Conservation (phyloP, 257 asterid species). For the Forsythia suspensa region DNA sequence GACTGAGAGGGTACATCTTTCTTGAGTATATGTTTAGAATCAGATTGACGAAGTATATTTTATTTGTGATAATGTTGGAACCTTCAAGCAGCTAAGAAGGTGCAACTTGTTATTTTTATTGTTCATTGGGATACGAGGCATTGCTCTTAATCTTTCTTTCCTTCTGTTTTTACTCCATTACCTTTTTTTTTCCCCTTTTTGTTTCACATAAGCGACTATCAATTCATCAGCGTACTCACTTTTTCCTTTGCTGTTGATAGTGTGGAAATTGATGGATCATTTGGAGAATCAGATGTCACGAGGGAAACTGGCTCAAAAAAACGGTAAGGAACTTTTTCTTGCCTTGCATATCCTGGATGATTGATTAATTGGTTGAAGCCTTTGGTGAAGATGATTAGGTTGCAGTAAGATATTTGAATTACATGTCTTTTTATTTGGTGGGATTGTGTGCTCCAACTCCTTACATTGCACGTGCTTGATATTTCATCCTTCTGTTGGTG, state of each 20-base stretch:
- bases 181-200: background rate
- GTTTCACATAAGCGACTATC: background rate
- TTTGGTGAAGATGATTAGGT: too few species aligned
- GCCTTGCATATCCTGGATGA: background rate
- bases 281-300: constrained; percentile 59
- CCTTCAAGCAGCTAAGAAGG: background rate
- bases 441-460: background rate
- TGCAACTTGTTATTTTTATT: background rate
- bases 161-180: too few species aligned
- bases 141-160: background rate
- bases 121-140: background rate
- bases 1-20: background rate
- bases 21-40: background rate
- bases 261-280: constrained; percentile 64
- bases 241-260: constrained; percentile 30
- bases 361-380: too few species aligned
- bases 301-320: constrained; percentile 67
- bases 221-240: background rate
- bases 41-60: background rate
- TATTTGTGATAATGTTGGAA: background rate
- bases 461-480: background rate
- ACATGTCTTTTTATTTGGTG: background rate
- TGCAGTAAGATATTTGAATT: background rate
- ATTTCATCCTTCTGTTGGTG: background rate
- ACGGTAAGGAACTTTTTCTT: constrained; percentile 45